Percentiles rank a stretch among this genome's conserved stretches.
These are phyloP conservation scores for Phytophthora podocarpi DNA, from an alignment of 352 stramenopile species.

Conservation along the genomic window DNA sequence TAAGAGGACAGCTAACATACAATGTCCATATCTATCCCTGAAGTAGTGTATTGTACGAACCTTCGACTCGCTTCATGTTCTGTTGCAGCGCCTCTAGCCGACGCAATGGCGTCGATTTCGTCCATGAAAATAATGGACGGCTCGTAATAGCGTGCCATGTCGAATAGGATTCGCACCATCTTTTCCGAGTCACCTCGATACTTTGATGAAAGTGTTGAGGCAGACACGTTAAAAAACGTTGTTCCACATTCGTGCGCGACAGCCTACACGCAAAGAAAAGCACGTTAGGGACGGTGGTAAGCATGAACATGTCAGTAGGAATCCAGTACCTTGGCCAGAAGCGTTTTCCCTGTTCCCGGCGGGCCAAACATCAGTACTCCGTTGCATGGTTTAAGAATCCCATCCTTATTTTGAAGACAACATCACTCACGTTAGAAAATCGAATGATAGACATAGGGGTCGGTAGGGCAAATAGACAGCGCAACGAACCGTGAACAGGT, in stretches of 20 bases:
- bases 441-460: not conserved
- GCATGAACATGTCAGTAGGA: not conserved
- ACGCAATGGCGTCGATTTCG: slow-evolving; percentile 96
- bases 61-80: slow-evolving; percentile 87
- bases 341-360: slow-evolving; percentile 90
- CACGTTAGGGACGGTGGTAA: not conserved
- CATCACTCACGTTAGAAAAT: not conserved
- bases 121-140: slow-evolving; percentile 99
- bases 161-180: slow-evolving; percentile 97
- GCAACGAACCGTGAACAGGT: slow-evolving; percentile 73
- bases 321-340: slow-evolving; percentile 71
- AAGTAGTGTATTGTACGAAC: slow-evolving; percentile 24
- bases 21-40: not conserved
- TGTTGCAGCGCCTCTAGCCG: slow-evolving; percentile 66
- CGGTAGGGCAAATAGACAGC: not conserved
- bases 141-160: slow-evolving; percentile 98
- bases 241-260: slow-evolving; percentile 96
- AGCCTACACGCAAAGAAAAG: slow-evolving; percentile 34
- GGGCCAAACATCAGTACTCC: slow-evolving; percentile 88
- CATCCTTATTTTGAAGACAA: slow-evolving; percentile 46
- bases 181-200: slow-evolving; percentile 96
- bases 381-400: slow-evolving; percentile 79
- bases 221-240: slow-evolving; percentile 98
- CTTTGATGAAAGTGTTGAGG: slow-evolving; percentile 92
- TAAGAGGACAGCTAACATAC: not conserved